These are phyloP conservation scores for Metschnikowia kunwiensis DNA, from an alignment of 805 yeast genomes.

Conservation along the genomic window DNA sequence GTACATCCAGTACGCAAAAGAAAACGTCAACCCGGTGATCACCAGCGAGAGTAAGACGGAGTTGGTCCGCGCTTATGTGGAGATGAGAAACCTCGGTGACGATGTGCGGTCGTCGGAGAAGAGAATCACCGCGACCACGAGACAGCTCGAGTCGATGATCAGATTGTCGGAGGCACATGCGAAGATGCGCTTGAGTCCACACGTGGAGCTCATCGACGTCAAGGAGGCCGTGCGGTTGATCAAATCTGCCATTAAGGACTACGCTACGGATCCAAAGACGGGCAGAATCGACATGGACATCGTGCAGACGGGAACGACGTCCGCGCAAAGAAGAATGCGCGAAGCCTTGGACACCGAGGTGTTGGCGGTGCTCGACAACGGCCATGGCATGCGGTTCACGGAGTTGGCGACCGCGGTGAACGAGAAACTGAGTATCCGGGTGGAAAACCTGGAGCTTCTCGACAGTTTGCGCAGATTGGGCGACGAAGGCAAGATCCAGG, in stretches of 20 bases:
- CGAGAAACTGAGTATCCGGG: conserved; percentile 59
- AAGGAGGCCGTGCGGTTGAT: conserved; percentile 91
- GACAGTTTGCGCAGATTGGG: conserved; percentile 66
- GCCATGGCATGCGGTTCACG: conserved; percentile 50
- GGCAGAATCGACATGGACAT: conserved; percentile 97
- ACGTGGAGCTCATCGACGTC: conserved; percentile 79
- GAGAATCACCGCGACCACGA: conserved; percentile 95
- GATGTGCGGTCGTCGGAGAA: conserved; percentile 82
- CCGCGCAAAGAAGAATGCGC: conserved; percentile 74
- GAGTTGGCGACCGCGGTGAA: conserved; percentile 60
- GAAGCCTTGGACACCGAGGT: conserved; percentile 70
- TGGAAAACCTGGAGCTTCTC: conserved; percentile 68
- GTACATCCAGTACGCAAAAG: conserved; percentile 94
- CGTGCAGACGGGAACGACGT: conserved; percentile 92
- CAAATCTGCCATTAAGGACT: conserved; percentile 91
- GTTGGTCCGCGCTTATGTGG: conserved; percentile 84
- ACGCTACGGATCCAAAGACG: conserved; percentile 96
- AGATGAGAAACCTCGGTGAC: conserved; percentile 91
- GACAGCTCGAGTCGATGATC: conserved; percentile 95
- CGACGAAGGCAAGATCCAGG: conserved; percentile 65
- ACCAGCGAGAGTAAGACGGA: conserved; percentile 79
- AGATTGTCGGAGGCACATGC: conserved; percentile 96
- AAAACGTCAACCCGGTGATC: conserved; percentile 73
- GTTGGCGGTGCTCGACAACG: conserved; percentile 49
- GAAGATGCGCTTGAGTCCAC: conserved; percentile 76